These are phyloP conservation scores for Echites panduratus DNA, from an alignment of 257 asterid species.

Conservation along the genomic window DNA sequence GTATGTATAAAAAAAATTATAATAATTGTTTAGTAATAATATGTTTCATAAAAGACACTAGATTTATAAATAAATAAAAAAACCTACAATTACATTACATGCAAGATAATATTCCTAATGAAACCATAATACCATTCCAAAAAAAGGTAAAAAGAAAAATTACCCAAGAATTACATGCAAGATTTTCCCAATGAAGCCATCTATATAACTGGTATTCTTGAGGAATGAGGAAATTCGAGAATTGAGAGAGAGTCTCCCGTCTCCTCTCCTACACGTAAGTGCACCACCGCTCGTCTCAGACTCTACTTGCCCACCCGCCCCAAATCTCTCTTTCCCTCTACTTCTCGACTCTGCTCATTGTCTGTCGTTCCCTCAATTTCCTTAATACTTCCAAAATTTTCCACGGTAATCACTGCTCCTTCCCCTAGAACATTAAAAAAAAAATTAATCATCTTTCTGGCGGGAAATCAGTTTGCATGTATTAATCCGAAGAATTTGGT, in stretches of 20 bases:
- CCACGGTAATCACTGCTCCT: not conserved
- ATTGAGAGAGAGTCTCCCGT: not conserved
- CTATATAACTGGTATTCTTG: no score
- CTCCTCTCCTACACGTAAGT: constrained; percentile 9
- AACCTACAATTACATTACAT: no score
- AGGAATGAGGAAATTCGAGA: not conserved
- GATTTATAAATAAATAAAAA: no score
- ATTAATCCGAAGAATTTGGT: not conserved
- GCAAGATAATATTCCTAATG: no score
- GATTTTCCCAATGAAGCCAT: no score
- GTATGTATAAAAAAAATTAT: no score
- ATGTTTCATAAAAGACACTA: no score
- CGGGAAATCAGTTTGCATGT: constrained; percentile 7
- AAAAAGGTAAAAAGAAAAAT: no score
- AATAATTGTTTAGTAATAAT: no score
- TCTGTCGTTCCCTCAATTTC: not conserved
- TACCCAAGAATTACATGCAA: no score
- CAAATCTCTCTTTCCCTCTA: not conserved
- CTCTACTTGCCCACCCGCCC: not conserved
- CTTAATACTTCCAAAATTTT: not conserved
- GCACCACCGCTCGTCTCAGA: not conserved
- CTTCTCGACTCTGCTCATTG: not conserved
- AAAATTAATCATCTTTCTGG: constrained; percentile 5
- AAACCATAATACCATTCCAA: no score
- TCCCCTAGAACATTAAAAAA: not conserved